Base-by-base conservation (phyloP, 2,329 filamentous ascomycete species). In the Arthrobotrys sphaeroides region DNA sequence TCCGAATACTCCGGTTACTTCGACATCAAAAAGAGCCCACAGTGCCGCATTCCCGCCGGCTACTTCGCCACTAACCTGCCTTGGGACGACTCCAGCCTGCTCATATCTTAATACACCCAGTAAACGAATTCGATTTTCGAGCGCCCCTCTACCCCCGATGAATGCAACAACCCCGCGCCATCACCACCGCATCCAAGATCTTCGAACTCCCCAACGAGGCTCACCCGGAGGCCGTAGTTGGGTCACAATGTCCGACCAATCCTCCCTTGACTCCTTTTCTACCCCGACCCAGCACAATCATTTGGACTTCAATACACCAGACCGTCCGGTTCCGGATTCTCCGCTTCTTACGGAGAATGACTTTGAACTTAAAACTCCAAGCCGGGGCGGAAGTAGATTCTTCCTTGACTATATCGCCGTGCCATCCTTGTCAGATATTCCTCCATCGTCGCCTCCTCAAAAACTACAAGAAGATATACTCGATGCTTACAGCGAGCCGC, bases 401-500 rank as follows among this genome's bases (percentile, higher is more conserved):
- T 62, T 74, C 28, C 36, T 74, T 0, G 70, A 74, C 28, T 59
- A 74, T 36, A 67, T 68, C 12, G 33, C 62, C 10, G 62, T 74
- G 7, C 69, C 69, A 5, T 20, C 53, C 9, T 18, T 51, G 4
- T 42, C 42, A 10, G 65, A 61, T 40, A 24, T 53, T 5, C 45
- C 28, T 9, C 43, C 42, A 20, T 45, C 55, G 3, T 69, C 64
- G 5, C 53, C 53, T 1, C 45, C 36, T 28, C 31, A 28, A 53
- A 31, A 26, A 7, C 26, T 38, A 5, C 42, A 40, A 33, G 43
- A 16, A 28, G 59, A 28, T 24, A 22, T 16, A 16, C 51, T 13
- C 31, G 2, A 26, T 9, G 3, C 24, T 10, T 28, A 70, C 9
- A n/a, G 33, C 5, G 57, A 68, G 6, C 70, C 70, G 33, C 20